A percentile compares a stretch with the other conserved stretches of the same genome.
Evolutionary conservation across 768 basidiomycete species (phyloP).

Genomic region (Hygrocybe punicea): DNA sequence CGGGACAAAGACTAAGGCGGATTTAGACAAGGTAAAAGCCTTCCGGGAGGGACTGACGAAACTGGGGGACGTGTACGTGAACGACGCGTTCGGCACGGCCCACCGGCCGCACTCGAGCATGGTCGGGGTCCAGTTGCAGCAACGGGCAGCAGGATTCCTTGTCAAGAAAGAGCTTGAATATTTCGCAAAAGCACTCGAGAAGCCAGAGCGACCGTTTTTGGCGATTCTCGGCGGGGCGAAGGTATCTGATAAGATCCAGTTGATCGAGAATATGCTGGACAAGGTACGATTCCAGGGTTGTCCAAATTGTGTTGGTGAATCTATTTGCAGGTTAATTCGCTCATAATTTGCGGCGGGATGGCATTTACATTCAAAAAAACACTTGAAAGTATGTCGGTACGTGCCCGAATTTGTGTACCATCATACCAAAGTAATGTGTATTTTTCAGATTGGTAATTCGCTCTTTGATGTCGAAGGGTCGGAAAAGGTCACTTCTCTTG

Average conservation of each 20-base stretch:
- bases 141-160: constrained; percentile 92
- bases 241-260: constrained; percentile 97
- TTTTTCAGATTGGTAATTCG: constrained; percentile 81
- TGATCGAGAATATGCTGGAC: constrained; percentile 99
- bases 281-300: constrained; percentile 41
- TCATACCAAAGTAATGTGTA: constrained; percentile 1
- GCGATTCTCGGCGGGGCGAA: constrained; percentile 98
- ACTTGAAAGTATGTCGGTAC: constrained; percentile 69
- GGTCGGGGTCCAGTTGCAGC: constrained; percentile 92
- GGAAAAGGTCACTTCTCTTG: constrained; percentile 74
- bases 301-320: neutral
- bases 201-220: constrained; percentile 91
- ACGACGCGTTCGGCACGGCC: constrained; percentile 98
- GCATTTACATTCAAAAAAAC: constrained; percentile 99
- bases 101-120: constrained; percentile 98
- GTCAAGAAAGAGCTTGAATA: constrained; percentile 99
- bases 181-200: constrained; percentile 96
- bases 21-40: constrained; percentile 68
- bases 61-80: constrained; percentile 95
- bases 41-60: constrained; percentile 87
- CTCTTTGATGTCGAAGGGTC: constrained; percentile 89
- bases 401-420: constrained; percentile 18
- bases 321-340: constrained; percentile 72
- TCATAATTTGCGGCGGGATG: constrained; percentile 98
- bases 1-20: constrained; percentile 92